Evolutionary conservation across 306 rosid genomes (phyloP).

Genomic region (Cajanus cajan): DNA sequence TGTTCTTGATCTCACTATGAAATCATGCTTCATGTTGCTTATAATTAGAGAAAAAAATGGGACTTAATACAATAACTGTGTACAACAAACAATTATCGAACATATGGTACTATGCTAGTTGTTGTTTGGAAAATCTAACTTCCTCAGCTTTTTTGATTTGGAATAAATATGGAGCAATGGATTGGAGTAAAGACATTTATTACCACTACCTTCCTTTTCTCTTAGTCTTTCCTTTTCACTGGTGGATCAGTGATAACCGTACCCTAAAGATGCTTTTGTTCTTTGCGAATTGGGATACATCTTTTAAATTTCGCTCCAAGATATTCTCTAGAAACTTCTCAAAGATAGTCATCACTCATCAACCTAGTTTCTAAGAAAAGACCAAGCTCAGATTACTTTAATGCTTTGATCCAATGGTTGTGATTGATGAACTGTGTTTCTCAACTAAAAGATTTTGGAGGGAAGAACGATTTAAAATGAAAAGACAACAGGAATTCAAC

Average conservation of each 20-base stretch:
- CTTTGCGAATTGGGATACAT: neutral
- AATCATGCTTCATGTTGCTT: neutral
- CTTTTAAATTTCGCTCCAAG: neutral
- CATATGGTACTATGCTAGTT: neutral
- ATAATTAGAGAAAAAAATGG: too few relatives aligned
- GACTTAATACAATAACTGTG: neutral
- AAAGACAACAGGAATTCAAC: neutral
- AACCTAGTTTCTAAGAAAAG: neutral
- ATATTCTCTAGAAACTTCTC: neutral
- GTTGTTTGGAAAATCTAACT: neutral
- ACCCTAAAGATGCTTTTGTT: neutral
- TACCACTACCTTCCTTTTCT: neutral
- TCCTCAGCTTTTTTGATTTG: too few relatives aligned
- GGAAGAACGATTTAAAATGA: neutral
- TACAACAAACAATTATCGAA: neutral
- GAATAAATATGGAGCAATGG: conserved; percentile 6
- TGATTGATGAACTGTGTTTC: neutral
- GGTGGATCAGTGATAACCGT: neutral
- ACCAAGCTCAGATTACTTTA: neutral
- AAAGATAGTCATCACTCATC: neutral
- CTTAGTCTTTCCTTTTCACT: neutral
- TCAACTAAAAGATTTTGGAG: neutral
- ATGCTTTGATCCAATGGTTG: conserved; percentile 27
- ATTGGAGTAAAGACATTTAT: neutral
- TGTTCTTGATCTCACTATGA: neutral